A percentile compares a stretch with the other conserved stretches of the same genome.
These are phyloP conservation scores for Miscanthus lutarioriparius DNA, from an alignment of 176 grass and related monocot species.

Conservation along the genomic window DNA sequence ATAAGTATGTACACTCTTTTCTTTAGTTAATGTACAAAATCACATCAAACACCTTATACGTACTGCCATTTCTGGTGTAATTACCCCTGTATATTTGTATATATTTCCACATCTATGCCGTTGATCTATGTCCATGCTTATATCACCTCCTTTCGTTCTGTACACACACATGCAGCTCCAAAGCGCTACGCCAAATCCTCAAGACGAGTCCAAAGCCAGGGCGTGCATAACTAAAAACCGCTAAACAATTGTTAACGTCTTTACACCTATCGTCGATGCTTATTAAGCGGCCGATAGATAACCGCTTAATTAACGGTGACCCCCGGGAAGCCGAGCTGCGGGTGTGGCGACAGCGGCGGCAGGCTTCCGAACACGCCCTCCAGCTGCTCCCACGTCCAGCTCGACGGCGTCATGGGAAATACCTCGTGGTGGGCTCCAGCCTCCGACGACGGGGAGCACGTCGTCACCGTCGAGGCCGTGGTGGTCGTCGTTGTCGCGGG, in stretches of 20 bases:
- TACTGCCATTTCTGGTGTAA: conserved; percentile 1
- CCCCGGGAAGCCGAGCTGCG: conserved; percentile 48
- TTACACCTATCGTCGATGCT: conserved; percentile 32
- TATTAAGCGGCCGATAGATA: not conserved
- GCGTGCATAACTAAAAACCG: conserved; percentile 43
- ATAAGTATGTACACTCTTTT: conserved; percentile 3
- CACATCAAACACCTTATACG: not conserved
- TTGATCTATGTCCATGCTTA: conserved; percentile 7
- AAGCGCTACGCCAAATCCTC: conserved; percentile 36
- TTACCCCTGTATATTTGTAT: not conserved
- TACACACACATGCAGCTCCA: conserved; percentile 39
- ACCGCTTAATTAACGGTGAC: conserved; percentile 45
- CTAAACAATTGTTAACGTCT: conserved; percentile 25
- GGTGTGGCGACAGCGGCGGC: conserved; percentile 53
- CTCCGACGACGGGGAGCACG: conserved; percentile 19
- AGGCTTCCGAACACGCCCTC: conserved; percentile 43
- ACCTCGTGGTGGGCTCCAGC: not conserved
- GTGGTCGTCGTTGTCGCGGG: not conserved
- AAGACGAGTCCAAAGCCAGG: conserved; percentile 49
- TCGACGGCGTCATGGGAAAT: conserved; percentile 45
- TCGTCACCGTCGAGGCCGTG: conserved; percentile 44
- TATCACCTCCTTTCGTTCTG: conserved; percentile 8
- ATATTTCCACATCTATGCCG: conserved; percentile 22
- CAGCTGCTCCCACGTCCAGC: conserved; percentile 43
- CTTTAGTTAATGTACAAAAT: conserved; percentile 41